Conservation (phyloP, 495 filamentous ascomycete species). For the Xylaria longipes region DNA sequence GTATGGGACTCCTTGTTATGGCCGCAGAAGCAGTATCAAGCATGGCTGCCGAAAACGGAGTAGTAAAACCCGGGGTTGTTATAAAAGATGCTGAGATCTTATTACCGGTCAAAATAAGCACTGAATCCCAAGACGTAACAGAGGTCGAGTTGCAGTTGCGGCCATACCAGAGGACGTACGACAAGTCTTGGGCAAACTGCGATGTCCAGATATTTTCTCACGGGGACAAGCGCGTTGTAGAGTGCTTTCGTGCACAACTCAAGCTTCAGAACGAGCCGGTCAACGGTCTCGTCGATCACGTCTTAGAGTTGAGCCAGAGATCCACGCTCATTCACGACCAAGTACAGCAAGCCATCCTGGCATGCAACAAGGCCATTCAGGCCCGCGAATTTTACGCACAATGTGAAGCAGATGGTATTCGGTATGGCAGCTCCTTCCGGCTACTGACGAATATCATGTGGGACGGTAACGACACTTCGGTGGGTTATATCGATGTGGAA, state of each 20-base stretch:
- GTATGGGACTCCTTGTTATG: neutral
- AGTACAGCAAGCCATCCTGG: neutral
- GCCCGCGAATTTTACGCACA: neutral
- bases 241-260: neutral
- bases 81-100: neutral
- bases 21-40: neutral
- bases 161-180: neutral
- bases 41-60: neutral
- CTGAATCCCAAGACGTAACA: neutral
- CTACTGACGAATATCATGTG: neutral
- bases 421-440: neutral
- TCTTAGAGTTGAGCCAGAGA: neutral
- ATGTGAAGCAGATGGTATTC: neutral
- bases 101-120: neutral
- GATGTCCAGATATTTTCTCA: neutral
- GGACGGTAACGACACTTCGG: neutral
- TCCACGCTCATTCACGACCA: neutral
- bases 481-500: neutral
- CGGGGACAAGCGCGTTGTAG: neutral
- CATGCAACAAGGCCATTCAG: neutral
- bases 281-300: neutral
- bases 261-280: neutral
- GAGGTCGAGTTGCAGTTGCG: neutral
- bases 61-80: neutral
- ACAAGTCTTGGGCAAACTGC: neutral